Percentiles rank a stretch among this genome's conserved stretches.
Conservation (phyloP, 768 basidiomycete genomes). For the Lentinula aciculospora region DNA sequence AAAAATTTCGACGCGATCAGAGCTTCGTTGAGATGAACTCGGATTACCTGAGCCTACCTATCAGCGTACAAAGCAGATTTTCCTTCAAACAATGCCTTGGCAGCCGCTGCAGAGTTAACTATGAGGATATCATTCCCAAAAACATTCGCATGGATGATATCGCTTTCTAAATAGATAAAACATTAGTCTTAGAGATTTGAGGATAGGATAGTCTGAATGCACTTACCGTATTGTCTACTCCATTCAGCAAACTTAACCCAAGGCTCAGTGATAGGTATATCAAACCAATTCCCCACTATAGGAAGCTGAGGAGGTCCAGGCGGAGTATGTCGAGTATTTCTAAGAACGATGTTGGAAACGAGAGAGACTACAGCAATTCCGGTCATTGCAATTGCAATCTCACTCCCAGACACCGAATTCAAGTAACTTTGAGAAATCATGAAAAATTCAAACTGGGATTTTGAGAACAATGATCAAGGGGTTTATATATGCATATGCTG, state of each 20-base stretch:
- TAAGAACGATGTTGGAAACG: neutral
- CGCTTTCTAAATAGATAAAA: slow-evolving; percentile 8
- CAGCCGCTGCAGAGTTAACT: slow-evolving; percentile 14
- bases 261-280: slow-evolving; percentile 27
- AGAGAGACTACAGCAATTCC: neutral
- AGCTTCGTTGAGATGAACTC: neutral
- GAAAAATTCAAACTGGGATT: too few relatives aligned
- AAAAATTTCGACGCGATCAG: neutral
- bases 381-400: neutral
- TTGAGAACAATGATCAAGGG: neutral
- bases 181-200: neutral
- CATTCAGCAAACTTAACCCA: slow-evolving; percentile 33
- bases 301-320: slow-evolving; percentile 32
- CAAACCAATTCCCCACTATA: slow-evolving; percentile 32
- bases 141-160: slow-evolving; percentile 15
- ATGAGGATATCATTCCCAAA: slow-evolving; percentile 14
- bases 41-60: slow-evolving; percentile 12
- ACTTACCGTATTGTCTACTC: slow-evolving; percentile 26
- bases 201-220: neutral
- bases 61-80: slow-evolving; percentile 16
- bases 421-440: neutral
- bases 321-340: slow-evolving; percentile 14
- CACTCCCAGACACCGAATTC: neutral
- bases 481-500: neutral
- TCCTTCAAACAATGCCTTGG: slow-evolving; percentile 11